Base-by-base conservation (phyloP, 2,329 filamentous ascomycete genomes). In the Cladosporium cucumerinum region DNA sequence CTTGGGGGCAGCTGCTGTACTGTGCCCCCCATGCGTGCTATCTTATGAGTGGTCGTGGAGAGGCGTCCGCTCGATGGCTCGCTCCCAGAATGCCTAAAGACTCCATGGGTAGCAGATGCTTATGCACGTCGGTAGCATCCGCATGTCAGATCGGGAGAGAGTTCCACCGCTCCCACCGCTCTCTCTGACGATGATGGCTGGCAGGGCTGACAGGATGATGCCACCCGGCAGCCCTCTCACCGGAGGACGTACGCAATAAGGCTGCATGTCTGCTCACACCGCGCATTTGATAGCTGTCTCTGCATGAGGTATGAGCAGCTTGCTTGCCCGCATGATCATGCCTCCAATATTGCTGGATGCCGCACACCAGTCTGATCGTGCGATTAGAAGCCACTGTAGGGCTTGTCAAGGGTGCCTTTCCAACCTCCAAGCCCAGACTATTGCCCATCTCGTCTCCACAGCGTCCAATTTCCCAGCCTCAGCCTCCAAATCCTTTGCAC, bases 391-490 rank as follows among this genome's bases (percentile, higher is more conserved):
- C 32, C 32, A 57, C 54, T n/a, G n/a, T 28, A 51, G 23, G 48
- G 26, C 48, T 25, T 46, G 39, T 46, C 39, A 51, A 32, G n/a
- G 54, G 26, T 32, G n/a, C 32, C 39, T 59, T 25, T n/a, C 25
- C 36, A 48, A 25, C 21, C n/a, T 46, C 12, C 57, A 26, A 39
- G 32, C 21, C 57, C 32, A 25, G 14, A 30, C 26, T 21, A 51
- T 32, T 32, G 25, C 43, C 39, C 32, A 58, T 58, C 55, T 43
- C 32, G 34, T 54, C 48, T 52, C 48, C 60, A 62, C 60, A 62
- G 32, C 34, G 25, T 36, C 36, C 60, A 62, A 62, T 62, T 62
- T 61, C 59, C 59, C 58, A 46, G 55, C 60, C 49, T 62, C 60
- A 62, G 60, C 60, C 60, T 61, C 60, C 36, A 26, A 25, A 57